These are phyloP conservation scores for Fusarium beomiforme DNA, from an alignment of 2,329 filamentous ascomycete genomes.

Conservation along the genomic window DNA sequence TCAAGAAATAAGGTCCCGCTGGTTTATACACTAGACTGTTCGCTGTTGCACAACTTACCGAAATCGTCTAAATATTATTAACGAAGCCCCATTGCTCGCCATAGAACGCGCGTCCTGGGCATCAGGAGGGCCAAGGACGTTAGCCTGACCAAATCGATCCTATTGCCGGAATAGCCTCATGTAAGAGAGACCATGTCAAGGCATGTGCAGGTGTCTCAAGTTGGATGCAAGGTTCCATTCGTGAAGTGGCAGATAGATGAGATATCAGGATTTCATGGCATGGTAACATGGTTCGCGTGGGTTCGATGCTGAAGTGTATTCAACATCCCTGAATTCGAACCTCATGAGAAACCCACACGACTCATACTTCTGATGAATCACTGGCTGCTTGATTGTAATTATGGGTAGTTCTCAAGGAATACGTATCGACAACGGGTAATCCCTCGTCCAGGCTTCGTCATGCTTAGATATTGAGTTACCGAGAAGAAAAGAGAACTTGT, in stretches of 20 bases:
- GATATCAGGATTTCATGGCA: background rate
- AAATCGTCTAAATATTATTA: conserved; percentile 19
- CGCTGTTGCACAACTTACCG: conserved; percentile 18
- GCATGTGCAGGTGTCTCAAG: background rate
- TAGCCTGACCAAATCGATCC: background rate
- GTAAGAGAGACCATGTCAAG: background rate
- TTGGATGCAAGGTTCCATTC: background rate
- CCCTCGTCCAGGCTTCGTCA: conserved; percentile 13
- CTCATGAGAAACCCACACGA: background rate
- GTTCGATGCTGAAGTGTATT: background rate
- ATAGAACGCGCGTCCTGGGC: conserved; percentile 38
- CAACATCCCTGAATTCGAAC: background rate
- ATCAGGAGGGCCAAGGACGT: background rate
- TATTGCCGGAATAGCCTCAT: conserved; percentile 15
- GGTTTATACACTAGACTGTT: conserved; percentile 11
- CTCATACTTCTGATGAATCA: background rate
- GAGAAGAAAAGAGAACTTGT: conserved; percentile 16
- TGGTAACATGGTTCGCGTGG: background rate
- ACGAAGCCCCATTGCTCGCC: conserved; percentile 11
- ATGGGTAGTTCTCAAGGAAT: background rate
- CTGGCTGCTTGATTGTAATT: background rate
- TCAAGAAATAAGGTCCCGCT: background rate
- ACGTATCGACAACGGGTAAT: conserved; percentile 4
- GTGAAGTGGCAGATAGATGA: conserved; percentile 11
- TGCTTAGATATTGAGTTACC: conserved; percentile 4